Base-by-base conservation (phyloP, 139 green algal genomes). In the Closterium sp. region DNA sequence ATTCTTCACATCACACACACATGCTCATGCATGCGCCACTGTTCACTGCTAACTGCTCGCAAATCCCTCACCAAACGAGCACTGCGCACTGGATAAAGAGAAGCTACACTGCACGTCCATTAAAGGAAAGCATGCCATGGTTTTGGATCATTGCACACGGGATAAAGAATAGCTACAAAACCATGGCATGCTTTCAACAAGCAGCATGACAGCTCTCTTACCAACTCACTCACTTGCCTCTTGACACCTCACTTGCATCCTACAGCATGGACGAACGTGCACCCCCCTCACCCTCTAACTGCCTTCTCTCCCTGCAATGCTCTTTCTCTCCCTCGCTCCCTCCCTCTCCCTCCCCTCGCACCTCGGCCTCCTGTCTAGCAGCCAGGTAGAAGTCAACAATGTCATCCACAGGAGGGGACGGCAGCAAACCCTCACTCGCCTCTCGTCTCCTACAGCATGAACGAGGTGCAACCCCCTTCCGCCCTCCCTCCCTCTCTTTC, bases 321-420 rank as follows among this genome's bases (percentile, higher is more conserved):
- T 7, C 32, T 38, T 50, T 50, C 38, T 50, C 38, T 50, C 38
- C 38, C 38, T 50, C 38, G 7, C 0, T 50, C 38, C 4, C 38
- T 50, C n/a, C n/a, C 38, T 50, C 38, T 17, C 0, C 13, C 38
- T 50, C 38, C 62, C 50, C 19, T 3, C 62, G 17, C 27, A 79
- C 13, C 62, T 79, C 62, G 13, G 62, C 62, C 89, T 97, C 97
- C 13, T 90, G 86, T 94, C 97, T 97, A 31, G 97, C 96, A 6
- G 94, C 96, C 4, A 98, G 28, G 94, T 99, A 99, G 32, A 99
- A 98, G 89, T 98, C 95, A n/a, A 99, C 97, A 3, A 98, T 95
- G 0, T 95, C 94, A 28, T 98, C 95, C 31, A 99, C 95, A 10
- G 97, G 96, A 1, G 96, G 89, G 87, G 87, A 31, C 62, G 89